Conservation (phyloP, 164 flowering plant genomes). For the Berberis thunbergii region DNA sequence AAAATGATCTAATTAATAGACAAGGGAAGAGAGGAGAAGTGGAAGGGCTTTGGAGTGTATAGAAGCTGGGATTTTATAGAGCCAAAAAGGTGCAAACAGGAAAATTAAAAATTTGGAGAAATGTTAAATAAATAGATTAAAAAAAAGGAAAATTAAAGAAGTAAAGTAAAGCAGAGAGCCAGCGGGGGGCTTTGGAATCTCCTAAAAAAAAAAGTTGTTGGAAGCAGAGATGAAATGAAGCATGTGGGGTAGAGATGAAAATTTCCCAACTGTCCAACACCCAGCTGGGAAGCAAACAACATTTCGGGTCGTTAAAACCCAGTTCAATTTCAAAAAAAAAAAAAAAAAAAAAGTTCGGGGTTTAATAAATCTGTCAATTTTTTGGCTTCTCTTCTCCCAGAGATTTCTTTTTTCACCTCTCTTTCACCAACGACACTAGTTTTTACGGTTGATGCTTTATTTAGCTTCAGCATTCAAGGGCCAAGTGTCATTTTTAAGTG, state of each 20-base stretch:
- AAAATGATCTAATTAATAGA: constrained; percentile 8
- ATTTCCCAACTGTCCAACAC: constrained; percentile 34
- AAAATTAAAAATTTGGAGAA: constrained; percentile 3
- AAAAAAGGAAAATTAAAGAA: no score
- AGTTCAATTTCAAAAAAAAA: background rate
- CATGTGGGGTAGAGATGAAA: constrained; percentile 30
- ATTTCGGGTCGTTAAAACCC: background rate
- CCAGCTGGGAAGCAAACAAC: constrained; percentile 28
- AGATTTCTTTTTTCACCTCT: constrained; percentile 10
- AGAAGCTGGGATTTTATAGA: constrained; percentile 41
- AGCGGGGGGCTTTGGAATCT: constrained; percentile 24
- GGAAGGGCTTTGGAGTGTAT: constrained; percentile 36
- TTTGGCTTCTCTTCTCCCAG: background rate
- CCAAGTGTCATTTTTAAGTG: background rate
- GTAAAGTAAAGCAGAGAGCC: background rate
- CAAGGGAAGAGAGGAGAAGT: constrained; percentile 16
- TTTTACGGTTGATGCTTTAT: background rate
- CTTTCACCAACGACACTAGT: constrained; percentile 11
- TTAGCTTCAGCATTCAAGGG: background rate
- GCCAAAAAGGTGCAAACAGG: constrained; percentile 3
- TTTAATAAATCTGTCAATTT: no score
- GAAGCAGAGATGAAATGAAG: constrained; percentile 15
- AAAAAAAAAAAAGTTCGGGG: background rate
- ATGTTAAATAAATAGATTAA: background rate
- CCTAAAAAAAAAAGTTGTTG: constrained; percentile 19